These are phyloP conservation scores for Teunomyces kruisii DNA, from an alignment of 805 yeast genomes.

Conservation along the genomic window DNA sequence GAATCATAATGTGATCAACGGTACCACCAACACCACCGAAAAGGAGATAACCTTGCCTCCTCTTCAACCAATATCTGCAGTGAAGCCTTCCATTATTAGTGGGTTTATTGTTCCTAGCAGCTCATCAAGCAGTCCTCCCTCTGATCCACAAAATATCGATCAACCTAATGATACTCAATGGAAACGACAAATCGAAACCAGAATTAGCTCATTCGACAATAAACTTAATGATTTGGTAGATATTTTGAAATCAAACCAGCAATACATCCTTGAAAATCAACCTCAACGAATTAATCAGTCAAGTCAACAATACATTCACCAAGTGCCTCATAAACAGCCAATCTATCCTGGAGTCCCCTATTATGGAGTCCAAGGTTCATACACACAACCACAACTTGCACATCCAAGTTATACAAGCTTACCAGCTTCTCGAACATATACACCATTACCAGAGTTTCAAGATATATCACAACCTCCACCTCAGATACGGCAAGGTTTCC, in stretches of 20 bases:
- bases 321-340: constrained; percentile 1
- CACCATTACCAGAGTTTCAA: background rate
- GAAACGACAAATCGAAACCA: constrained; percentile 35
- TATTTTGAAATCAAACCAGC: constrained; percentile 32
- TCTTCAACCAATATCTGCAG: constrained; percentile 8
- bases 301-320: constrained; percentile 2
- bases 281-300: background rate
- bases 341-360: background rate
- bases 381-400: background rate
- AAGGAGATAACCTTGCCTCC: constrained; percentile 16
- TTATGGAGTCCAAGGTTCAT: background rate
- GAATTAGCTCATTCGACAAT: constrained; percentile 35
- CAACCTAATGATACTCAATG: constrained; percentile 22
- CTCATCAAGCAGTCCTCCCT: background rate
- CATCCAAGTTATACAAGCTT: background rate
- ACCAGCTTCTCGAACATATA: background rate
- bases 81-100: background rate
- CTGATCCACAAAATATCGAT: background rate
- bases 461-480: background rate
- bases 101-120: background rate
- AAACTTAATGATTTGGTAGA: constrained; percentile 39
- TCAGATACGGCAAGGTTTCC: background rate
- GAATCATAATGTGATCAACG: background rate
- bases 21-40: background rate
- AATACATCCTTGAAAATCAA: constrained; percentile 18